A percentile compares a stretch with the other conserved stretches of the same genome.
Conservation (phyloP, 352 stramenopile species). For the Phytophthora fragariaefolia region DNA sequence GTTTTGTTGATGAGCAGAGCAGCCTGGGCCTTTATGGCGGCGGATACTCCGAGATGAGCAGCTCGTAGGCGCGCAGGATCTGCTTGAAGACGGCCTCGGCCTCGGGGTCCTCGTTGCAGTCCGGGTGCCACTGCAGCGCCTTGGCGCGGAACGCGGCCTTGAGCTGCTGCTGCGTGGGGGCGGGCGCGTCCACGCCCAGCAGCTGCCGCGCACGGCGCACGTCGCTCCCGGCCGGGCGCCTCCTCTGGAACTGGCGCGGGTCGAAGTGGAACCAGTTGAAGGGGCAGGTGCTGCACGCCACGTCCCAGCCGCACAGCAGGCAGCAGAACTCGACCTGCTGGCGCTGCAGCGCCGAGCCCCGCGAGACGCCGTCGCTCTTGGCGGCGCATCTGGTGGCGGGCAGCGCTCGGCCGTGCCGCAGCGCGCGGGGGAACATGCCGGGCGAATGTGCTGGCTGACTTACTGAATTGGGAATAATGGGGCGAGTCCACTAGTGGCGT, state of each 20-base stretch:
- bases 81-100: slow-evolving; percentile 88
- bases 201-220: slow-evolving; percentile 32
- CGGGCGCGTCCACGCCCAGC: slow-evolving; percentile 24
- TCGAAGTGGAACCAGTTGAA: slow-evolving; percentile 79
- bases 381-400: background rate
- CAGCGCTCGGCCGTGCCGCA: background rate
- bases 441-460: too few species aligned
- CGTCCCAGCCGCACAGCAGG: slow-evolving; percentile 68
- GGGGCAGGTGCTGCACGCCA: slow-evolving; percentile 62
- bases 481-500: too few species aligned
- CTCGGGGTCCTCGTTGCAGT: slow-evolving; percentile 87
- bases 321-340: slow-evolving; percentile 79
- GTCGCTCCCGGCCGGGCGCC: slow-evolving; percentile 8
- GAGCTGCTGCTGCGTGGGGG: slow-evolving; percentile 25
- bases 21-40: too few species aligned
- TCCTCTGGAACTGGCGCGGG: slow-evolving; percentile 40
- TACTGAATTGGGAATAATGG: too few species aligned
- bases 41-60: slow-evolving; percentile 61
- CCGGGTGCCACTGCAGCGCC: slow-evolving; percentile 92
- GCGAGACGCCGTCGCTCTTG: background rate
- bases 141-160: slow-evolving; percentile 70
- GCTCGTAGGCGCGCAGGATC: slow-evolving; percentile 89
- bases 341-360: slow-evolving; percentile 43
- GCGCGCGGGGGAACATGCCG: background rate
- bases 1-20: too few species aligned